phyloP scores from a whole-genome alignment of 495 filamentous ascomycete genomes.

The Podospora appendiculata region DNA sequence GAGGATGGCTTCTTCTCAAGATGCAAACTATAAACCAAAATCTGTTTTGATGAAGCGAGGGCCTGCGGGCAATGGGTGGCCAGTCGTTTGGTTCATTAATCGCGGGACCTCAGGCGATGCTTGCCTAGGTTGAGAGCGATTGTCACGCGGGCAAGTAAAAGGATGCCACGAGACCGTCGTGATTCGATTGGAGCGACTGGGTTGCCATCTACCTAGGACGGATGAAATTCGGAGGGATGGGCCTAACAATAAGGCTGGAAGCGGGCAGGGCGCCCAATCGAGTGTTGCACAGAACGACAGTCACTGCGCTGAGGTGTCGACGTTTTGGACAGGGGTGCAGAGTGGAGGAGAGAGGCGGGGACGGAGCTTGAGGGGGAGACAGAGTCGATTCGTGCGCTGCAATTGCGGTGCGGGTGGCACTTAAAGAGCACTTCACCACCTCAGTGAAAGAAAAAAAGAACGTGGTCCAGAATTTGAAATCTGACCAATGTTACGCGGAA shows the following conservation, averaged over 20 bases:
- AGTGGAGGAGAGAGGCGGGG: no score
- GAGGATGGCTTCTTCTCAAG: background rate
- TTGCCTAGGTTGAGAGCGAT: background rate
- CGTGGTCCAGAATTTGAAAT: no score
- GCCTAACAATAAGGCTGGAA: background rate
- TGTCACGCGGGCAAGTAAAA: conserved; percentile 20
- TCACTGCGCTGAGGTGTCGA: no score
- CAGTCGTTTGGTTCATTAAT: background rate
- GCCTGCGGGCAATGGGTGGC: background rate
- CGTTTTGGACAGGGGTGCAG: no score
- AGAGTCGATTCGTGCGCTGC: no score
- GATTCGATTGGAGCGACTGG: conserved; percentile 8
- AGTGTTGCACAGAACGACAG: no score
- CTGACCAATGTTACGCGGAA: no score
- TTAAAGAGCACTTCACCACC: background rate
- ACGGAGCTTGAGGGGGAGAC: no score
- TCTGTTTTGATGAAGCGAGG: background rate
- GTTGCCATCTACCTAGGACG: background rate
- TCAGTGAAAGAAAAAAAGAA: no score
- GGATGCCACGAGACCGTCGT: conserved; percentile 22
- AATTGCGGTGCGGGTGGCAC: no score
- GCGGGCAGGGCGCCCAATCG: no score
- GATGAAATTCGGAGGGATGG: background rate
- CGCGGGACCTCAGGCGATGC: background rate
- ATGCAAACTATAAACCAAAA: background rate